Evolutionary conservation across 345 rosid genomes (phyloP), one percentile per base, ranked within the genome.

Genomic region (Schrenkiella parvula): DNA sequence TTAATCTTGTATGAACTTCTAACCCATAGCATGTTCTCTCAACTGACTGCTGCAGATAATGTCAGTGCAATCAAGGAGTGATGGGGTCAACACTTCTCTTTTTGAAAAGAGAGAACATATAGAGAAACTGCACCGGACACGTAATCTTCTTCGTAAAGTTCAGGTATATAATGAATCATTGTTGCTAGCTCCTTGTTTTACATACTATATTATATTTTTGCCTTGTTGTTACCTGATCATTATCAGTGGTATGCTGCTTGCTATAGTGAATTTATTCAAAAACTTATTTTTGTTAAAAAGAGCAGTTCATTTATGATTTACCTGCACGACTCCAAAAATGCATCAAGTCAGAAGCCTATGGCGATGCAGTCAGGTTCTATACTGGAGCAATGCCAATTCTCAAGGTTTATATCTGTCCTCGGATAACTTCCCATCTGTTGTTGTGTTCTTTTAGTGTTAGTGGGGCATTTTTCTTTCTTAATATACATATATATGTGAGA

Each of bases 251-350:
- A 15, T 66, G 26, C 38, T 68, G 69, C 41, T 61, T 60, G 23
- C 53, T 39, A 13, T 76, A 56, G 41, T n/a, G 63, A 83, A 74
- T 80, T 46, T 79, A 84, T 54, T 77, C 68, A 67, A 54, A 64
- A 73, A 58, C 77, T 84, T 71, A 58, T 80, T 71, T 82, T 79
- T 71, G 75, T 81, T 68, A 81, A 51, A 82, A 86, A 82, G 92
- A 73, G 84, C 97, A 95, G 99, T 88, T 95, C 91, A 95, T 92
- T 74, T 95, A 90, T 77, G 99, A 95, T 83, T 88, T 95, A 80
- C 99, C 99, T 4, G 89, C 93, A 70, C 87, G 93, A 80, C 99
- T 95, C 77, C 88, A 83, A 78, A 95, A 87, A 66, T 95, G 96
- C 78, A 90, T 90, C 74, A 86, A 92, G 82, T 85, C 95, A 34